phyloP scores from a whole-genome alignment of 2,329 filamentous ascomycete species.

The Diaporthe longicolla region DNA sequence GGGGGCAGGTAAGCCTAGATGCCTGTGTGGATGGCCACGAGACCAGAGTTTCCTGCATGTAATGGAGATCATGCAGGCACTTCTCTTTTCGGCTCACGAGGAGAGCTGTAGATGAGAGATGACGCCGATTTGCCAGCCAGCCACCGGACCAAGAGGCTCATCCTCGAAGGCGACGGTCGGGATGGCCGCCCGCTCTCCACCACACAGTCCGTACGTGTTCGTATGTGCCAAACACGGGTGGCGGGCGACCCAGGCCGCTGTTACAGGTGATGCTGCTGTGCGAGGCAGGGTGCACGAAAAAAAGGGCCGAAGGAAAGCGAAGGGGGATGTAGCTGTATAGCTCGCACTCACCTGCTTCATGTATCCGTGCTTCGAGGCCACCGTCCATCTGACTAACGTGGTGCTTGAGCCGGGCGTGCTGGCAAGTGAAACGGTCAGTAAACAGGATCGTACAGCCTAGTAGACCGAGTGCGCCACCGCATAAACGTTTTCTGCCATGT shows the following conservation, averaged over 20 bases:
- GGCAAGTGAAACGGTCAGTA: conserved; percentile 42
- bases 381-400: conserved; percentile 90
- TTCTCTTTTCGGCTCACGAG: conserved; percentile 45
- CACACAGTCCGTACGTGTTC: conserved; percentile 21
- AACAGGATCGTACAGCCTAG: conserved; percentile 54
- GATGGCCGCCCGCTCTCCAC: conserved; percentile 22
- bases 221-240: conserved; percentile 36
- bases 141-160: conserved; percentile 1
- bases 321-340: conserved; percentile 43
- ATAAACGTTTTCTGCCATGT: conserved; percentile 43
- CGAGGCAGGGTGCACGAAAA: conserved; percentile 27
- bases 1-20: conserved; percentile 5
- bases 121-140: conserved; percentile 40
- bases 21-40: conserved; percentile 40
- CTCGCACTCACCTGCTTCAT: conserved; percentile 86
- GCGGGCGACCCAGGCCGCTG: conserved; percentile 13
- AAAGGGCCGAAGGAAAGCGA: conserved; percentile 50
- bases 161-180: neutral
- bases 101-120: conserved; percentile 42
- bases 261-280: conserved; percentile 34
- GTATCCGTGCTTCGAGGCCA: conserved; percentile 88
- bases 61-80: conserved; percentile 54
- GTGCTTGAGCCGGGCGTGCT: conserved; percentile 94
- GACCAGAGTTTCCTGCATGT: conserved; percentile 52
- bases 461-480: conserved; percentile 45